These are phyloP conservation scores for Curvularia lunata DNA, from an alignment of 2,329 filamentous ascomycete genomes.

Conservation along the genomic window DNA sequence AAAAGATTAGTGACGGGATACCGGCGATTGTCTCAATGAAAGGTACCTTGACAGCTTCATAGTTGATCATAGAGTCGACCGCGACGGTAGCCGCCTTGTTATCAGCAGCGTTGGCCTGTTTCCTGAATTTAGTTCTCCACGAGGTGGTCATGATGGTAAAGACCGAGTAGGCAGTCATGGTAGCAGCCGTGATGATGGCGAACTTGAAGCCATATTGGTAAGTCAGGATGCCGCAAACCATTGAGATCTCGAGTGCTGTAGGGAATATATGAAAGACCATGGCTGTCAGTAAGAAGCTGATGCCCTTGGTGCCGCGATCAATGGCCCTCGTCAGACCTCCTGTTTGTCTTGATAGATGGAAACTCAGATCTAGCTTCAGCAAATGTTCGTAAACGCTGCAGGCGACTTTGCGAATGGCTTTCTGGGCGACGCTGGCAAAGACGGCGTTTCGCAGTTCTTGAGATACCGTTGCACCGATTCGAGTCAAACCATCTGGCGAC, in stretches of 20 bases:
- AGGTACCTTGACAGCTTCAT: slow-evolving; percentile 84
- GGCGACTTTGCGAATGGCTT: slow-evolving; percentile 90
- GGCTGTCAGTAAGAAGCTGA: slow-evolving; percentile 93
- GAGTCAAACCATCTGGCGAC: slow-evolving; percentile 73
- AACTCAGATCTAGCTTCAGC: slow-evolving; percentile 85
- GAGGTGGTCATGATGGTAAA: slow-evolving; percentile 97
- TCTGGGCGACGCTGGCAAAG: slow-evolving; percentile 95
- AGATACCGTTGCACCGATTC: slow-evolving; percentile 87
- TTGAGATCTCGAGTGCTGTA: slow-evolving; percentile 88
- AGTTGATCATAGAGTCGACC: slow-evolving; percentile 97
- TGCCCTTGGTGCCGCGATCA: slow-evolving; percentile 96
- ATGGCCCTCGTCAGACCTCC: slow-evolving; percentile 93
- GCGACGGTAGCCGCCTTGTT: slow-evolving; percentile 95
- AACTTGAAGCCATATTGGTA: slow-evolving; percentile 95
- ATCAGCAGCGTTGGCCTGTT: slow-evolving; percentile 93
- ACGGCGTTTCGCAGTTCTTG: slow-evolving; percentile 95
- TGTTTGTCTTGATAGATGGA: slow-evolving; percentile 93
- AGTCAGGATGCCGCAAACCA: slow-evolving; percentile 95
- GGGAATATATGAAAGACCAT: slow-evolving; percentile 99
- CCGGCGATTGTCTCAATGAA: background rate
- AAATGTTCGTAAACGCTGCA: slow-evolving; percentile 92
- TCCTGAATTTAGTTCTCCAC: slow-evolving; percentile 95
- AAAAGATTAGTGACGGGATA: background rate
- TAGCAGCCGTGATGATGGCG: slow-evolving; percentile 84
- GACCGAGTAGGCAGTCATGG: slow-evolving; percentile 93